Evolutionary conservation across 2,329 filamentous ascomycete species (phyloP), one percentile per base, ranked within the genome.

Genomic region (Parasarocladium wereldwijsianum): DNA sequence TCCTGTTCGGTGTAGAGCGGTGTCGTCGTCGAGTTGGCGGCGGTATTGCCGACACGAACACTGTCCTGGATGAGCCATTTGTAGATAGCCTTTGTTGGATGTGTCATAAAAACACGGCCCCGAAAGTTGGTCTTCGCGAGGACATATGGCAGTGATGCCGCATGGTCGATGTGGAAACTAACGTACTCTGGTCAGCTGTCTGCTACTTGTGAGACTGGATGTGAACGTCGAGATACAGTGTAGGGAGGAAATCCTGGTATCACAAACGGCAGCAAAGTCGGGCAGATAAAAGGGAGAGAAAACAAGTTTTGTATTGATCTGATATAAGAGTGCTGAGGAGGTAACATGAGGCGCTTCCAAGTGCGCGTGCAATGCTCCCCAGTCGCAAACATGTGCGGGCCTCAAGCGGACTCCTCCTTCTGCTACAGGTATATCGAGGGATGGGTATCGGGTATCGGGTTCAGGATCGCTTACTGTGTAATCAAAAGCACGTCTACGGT

Each of bases 21-120:
- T 64, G 90, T 67, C 45, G 81, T 64, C 0, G 62, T 64, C 32
- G 64, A 58, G 39, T 71, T 70, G 8, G 70, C 72, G 2, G 70
- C 73, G 4, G 69, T 75, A 46, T 75, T 80, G 49, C 78, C 79
- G 17, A 98, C 86, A 35, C 90, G 77, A 25, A 98, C 83, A 41
- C 85, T 93, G 55, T 98, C 90, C 54, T 93, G 85, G 38, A 96
- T 94, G 30, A 96, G 73, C 87, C 90, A 96, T 58, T 96, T 96
- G 69, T 98, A 98, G 51, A 98, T 98, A 43, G 90, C 90, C 55
- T 98, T 96, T 26, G 90, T 98, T 2, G 90, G 85, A 61, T 98
- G 90, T 30, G 90, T 98, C 87, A 96, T 98, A 61, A 94, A 96
- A 36, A 96, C 87, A 14, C 86, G 76, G 28, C 90, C 90, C 40